These are phyloP conservation scores for Aureobasidium sp. DNA, from an alignment of 2,329 filamentous ascomycete species.

Conservation along the genomic window DNA sequence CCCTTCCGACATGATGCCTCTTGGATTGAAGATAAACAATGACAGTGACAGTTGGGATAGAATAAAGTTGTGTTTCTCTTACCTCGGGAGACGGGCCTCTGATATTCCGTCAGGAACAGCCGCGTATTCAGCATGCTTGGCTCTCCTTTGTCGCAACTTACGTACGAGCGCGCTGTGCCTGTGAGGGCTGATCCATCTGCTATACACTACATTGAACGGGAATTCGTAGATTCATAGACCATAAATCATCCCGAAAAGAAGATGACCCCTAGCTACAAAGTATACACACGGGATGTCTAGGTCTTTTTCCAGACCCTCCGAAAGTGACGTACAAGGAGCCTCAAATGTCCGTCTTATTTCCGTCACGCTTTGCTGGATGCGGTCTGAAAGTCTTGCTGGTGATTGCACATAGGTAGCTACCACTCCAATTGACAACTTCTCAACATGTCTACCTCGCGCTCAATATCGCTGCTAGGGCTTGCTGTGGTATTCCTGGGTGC, in stretches of 20 bases:
- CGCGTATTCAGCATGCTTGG: not conserved
- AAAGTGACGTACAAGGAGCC: not conserved
- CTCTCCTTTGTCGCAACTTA: not conserved
- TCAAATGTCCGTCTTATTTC: not conserved
- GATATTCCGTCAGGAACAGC: not conserved
- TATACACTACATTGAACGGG: not conserved
- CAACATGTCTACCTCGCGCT: not conserved
- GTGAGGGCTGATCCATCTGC: not conserved
- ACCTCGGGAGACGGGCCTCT: not conserved
- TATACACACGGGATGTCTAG: no score
- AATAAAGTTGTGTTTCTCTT: not conserved
- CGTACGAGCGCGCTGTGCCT: not conserved
- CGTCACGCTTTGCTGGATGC: not conserved
- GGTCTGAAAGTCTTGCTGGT: not conserved
- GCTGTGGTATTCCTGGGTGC: not conserved
- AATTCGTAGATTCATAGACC: not conserved
- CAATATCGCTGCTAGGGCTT: slow-evolving; percentile 1
- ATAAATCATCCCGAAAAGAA: not conserved
- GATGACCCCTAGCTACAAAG: no score
- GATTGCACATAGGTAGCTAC: not conserved
- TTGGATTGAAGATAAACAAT: not conserved
- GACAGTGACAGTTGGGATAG: not conserved
- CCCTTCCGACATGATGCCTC: slow-evolving; percentile 10
- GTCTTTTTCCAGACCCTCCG: not conserved
- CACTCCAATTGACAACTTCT: not conserved